Base-by-base conservation (phyloP, 2,329 filamentous ascomycete genomes). In the Elsinoe perseae region DNA sequence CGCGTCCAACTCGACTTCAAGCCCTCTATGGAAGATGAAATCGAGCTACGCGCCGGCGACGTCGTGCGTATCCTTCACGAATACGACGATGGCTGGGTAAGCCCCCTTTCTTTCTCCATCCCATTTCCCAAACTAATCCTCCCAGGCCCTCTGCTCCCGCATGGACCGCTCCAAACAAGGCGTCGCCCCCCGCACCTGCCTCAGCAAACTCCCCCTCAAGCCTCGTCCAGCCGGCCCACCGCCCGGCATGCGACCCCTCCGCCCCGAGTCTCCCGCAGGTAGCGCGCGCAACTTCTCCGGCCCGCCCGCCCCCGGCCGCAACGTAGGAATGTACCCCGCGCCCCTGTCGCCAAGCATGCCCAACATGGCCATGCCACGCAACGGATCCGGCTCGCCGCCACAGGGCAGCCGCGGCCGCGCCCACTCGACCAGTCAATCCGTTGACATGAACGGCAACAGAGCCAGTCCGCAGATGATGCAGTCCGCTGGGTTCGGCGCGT, bases 41-140 rank as follows among this genome's bases (percentile, higher is more conserved):
- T 98, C 66, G 87, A 83, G 60, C 79, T 98, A 43, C 80, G 77
- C 60, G 82, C 85, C 57, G 93, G 93, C 54, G 85, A 95, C 60
- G 78, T 98, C 50, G 89, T 97, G 52, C 82, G 92, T 61, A 77
- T 98, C 61, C 77, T 97, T 54, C 92, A 97, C 67, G 91, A 95
- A 72, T 98, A 97, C 66, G 93, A 98, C 68, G 93, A 98, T 73
- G 93, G 93, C 65, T 98, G 93, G 93, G 88, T 92, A 80, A 80
- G 87, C 79, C 28, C 14, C 21, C 8, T 8, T 23, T 27, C 34
- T 30, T 14, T 10, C 5, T 8, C 25, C 46, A 9, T 40, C 4
- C 14, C 34, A 30, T 44, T 12, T 21, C n/a, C 8, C 16, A 25
- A 38, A 54, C 64, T 67, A 63, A 69, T 59, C 58, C 20, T 58